Percentiles rank a stretch among this genome's conserved stretches.
phyloP scores from a whole-genome alignment of 208 protist genomes.

The Acanthamoeba divionensis region DNA sequence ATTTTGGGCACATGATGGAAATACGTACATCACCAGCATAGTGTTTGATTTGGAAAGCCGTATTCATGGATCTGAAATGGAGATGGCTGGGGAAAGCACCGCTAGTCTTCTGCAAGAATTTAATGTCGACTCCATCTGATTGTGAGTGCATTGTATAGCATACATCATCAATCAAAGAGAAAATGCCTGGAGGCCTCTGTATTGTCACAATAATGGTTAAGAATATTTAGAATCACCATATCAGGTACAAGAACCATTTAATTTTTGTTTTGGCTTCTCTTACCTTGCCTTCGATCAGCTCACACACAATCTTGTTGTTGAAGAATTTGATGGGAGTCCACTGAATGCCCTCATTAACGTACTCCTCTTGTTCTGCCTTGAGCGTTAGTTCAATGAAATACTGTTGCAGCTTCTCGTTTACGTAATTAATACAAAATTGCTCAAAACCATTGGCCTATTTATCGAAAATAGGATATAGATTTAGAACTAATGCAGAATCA shows the following conservation, averaged over 20 bases:
- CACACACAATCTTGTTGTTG: slow-evolving; percentile 92
- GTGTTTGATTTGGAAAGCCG: slow-evolving; percentile 78
- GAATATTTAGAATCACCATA: neutral
- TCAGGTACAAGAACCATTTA: neutral
- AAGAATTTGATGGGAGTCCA: slow-evolving; percentile 95
- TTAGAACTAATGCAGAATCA: neutral
- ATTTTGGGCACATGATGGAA: too few relatives aligned
- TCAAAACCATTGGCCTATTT: slow-evolving; percentile 2
- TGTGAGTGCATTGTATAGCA: slow-evolving; percentile 88
- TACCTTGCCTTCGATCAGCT: slow-evolving; percentile 89
- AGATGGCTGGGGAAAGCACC: slow-evolving; percentile 48
- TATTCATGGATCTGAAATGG: slow-evolving; percentile 54
- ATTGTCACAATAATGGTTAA: neutral
- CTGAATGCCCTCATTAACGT: slow-evolving; percentile 91
- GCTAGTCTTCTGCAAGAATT: slow-evolving; percentile 35
- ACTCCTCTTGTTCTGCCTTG: slow-evolving; percentile 93
- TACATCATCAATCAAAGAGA: slow-evolving; percentile 82
- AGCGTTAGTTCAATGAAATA: slow-evolving; percentile 97
- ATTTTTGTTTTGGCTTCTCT: neutral
- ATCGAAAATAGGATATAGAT: neutral
- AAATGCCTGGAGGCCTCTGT: neutral
- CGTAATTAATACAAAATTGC: slow-evolving; percentile 73
- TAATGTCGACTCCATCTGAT: slow-evolving; percentile 36
- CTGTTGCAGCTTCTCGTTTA: slow-evolving; percentile 97
- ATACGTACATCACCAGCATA: slow-evolving; percentile 77